Base-by-base conservation (phyloP, 805 yeast species). In the Ogataea pilisensis region DNA sequence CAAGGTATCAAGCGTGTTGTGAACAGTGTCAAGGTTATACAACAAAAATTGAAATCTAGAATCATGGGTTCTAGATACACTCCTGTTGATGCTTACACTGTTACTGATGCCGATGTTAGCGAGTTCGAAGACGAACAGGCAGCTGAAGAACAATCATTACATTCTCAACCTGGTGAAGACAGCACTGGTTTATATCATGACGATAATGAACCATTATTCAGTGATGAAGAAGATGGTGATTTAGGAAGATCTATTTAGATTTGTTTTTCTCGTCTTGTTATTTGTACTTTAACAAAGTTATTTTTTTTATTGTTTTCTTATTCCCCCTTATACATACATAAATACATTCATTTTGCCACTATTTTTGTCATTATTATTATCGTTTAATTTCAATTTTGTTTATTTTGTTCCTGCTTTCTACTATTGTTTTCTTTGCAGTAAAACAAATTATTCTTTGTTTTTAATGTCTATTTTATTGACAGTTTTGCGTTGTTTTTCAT, bases 31-130 rank as follows among this genome's bases (percentile, higher is more conserved):
- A 50, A 44, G 12, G 39, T 29, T 20, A 8, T 46, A 13, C 32
- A 48, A 35, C 19, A 35, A 2, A 25, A 12, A 2, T 21, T 47
- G n/a, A 43, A 33, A 31, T 13, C 40, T 3, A 39, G 46, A 29
- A 21, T 48, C 3, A 40, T 43, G 2, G 46, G 44, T 20, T n/a
- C 39, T 4, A 38, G 36, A 24, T 46, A 51, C 19, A 5, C 21
- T 5, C 14, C 46, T 28, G 43, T 42, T 6, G 42, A 41, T 24
- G 57, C 56, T 7, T 53, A 48, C 29, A 46, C 52, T 39, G 50
- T 49, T 29, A 33, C 63, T 18, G 57, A 44, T 41, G 57, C 42
- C 26, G 55, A 39, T 39, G 49, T 37, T 44, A 37, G 33, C 50
- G 41, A 40, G 37, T 39, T 42, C 30, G 41, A 37, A 13, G 39